Evolutionary conservation across 805 yeast genomes (phyloP).

Genomic region (Starmerella stellata): DNA sequence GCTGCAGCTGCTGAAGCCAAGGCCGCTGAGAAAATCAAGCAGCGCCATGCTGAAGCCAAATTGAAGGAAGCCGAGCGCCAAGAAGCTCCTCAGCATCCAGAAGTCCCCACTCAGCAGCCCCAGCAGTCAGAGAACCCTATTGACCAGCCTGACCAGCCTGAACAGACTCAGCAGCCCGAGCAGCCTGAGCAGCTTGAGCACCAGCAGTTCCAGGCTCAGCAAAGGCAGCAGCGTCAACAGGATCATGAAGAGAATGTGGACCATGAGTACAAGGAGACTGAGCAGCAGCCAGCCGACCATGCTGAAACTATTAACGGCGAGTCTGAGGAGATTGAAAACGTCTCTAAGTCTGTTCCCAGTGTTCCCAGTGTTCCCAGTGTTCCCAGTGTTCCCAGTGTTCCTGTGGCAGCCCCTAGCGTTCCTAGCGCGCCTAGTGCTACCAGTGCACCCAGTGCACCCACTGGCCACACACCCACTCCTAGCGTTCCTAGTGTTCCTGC

Average conservation of each 20-base stretch:
- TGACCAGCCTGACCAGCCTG: no score
- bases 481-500: neutral
- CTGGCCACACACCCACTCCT: neutral
- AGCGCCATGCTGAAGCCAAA: conserved; percentile 24
- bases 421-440: neutral
- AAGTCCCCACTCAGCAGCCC: conserved; percentile 6
- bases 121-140: conserved; percentile 11
- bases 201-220: neutral
- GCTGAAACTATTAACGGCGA: neutral
- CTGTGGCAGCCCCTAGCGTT: neutral
- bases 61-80: conserved; percentile 6
- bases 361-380: neutral
- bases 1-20: conserved; percentile 31
- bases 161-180: no score
- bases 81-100: no score
- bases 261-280: neutral
- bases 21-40: conserved; percentile 26
- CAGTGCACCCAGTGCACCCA: no score
- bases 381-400: neutral
- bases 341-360: neutral
- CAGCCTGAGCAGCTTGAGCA: conserved; percentile 1
- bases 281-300: neutral
- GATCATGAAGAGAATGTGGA: neutral
- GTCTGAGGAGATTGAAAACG: neutral
- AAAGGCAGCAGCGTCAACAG: conserved; percentile 1